Evolutionary conservation across 1,139 yeast species (phyloP).

Genomic region (Candida sp.): DNA sequence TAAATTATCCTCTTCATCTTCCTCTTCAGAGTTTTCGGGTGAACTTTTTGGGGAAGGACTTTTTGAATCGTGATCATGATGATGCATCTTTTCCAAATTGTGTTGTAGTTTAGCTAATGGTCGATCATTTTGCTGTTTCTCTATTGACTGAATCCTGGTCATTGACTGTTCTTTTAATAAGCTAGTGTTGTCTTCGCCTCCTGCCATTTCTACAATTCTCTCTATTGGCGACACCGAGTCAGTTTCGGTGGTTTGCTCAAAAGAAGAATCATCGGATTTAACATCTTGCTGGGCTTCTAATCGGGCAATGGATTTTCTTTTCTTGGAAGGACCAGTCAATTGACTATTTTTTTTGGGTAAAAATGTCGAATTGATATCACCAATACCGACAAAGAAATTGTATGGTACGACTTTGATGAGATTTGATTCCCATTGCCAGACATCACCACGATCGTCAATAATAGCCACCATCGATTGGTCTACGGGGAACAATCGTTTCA

Average conservation of each 20-base stretch:
- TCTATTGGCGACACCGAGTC: slow-evolving; percentile 44
- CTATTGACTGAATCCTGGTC: slow-evolving; percentile 55
- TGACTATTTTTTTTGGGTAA: slow-evolving; percentile 77
- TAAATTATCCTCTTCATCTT: slow-evolving; percentile 52
- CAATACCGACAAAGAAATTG: slow-evolving; percentile 95
- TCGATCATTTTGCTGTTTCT: slow-evolving; percentile 67
- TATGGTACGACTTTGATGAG: slow-evolving; percentile 91
- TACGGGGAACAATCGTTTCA: slow-evolving; percentile 88
- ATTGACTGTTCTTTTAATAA: slow-evolving; percentile 51
- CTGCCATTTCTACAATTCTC: slow-evolving; percentile 45
- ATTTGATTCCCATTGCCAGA: slow-evolving; percentile 97
- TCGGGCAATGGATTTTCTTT: slow-evolving; percentile 53
- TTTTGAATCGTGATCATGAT: slow-evolving; percentile 23
- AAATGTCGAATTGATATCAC: slow-evolving; percentile 93
- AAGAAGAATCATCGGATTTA: slow-evolving; percentile 14
- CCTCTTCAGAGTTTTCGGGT: slow-evolving; percentile 23
- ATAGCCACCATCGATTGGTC: slow-evolving; percentile 96
- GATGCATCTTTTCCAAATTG: slow-evolving; percentile 58
- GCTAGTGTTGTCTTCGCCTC: slow-evolving; percentile 45
- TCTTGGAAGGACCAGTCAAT: slow-evolving; percentile 66
- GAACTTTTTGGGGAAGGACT: slow-evolving; percentile 12
- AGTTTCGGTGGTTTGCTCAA: slow-evolving; percentile 6
- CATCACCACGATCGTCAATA: slow-evolving; percentile 98
- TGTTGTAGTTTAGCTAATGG: slow-evolving; percentile 84
- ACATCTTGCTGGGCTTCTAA: slow-evolving; percentile 32